These are phyloP conservation scores for Sclerotinia spermophila DNA, from an alignment of 2,329 filamentous ascomycete species.

Conservation along the genomic window DNA sequence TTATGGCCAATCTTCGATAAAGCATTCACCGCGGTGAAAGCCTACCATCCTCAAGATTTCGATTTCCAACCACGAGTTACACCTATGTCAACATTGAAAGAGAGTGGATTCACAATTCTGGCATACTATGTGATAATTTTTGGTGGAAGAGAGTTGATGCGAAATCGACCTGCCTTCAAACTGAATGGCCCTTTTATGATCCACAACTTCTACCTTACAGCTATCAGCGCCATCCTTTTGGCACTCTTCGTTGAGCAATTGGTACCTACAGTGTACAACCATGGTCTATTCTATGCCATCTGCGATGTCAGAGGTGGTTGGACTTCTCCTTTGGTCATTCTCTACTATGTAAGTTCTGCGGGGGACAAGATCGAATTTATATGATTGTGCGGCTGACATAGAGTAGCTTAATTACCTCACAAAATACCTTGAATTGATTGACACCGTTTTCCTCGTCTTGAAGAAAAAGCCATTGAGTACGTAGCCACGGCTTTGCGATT, in stretches of 20 bases:
- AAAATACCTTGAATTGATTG: slow-evolving; percentile 93
- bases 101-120: slow-evolving; percentile 75
- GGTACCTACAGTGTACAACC: slow-evolving; percentile 72
- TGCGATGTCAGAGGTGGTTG: slow-evolving; percentile 80
- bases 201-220: slow-evolving; percentile 92
- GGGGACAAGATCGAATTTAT: not conserved
- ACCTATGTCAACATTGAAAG: slow-evolving; percentile 84
- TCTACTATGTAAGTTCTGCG: slow-evolving; percentile 81
- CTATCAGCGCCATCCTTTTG: slow-evolving; percentile 76
- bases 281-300: slow-evolving; percentile 86
- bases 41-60: slow-evolving; percentile 85
- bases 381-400: slow-evolving; percentile 39
- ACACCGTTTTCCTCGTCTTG: slow-evolving; percentile 94
- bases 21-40: slow-evolving; percentile 69
- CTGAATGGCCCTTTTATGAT: slow-evolving; percentile 87
- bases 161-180: slow-evolving; percentile 78
- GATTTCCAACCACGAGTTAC: slow-evolving; percentile 76
- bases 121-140: slow-evolving; percentile 94
- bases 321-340: slow-evolving; percentile 86
- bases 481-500: slow-evolving; percentile 29
- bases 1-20: slow-evolving; percentile 95
- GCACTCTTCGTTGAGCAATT: slow-evolving; percentile 89
- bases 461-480: slow-evolving; percentile 98
- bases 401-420: slow-evolving; percentile 90
- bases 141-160: slow-evolving; percentile 89